Conservation (phyloP, 495 filamentous ascomycete genomes). For the Platismatia glauca region DNA sequence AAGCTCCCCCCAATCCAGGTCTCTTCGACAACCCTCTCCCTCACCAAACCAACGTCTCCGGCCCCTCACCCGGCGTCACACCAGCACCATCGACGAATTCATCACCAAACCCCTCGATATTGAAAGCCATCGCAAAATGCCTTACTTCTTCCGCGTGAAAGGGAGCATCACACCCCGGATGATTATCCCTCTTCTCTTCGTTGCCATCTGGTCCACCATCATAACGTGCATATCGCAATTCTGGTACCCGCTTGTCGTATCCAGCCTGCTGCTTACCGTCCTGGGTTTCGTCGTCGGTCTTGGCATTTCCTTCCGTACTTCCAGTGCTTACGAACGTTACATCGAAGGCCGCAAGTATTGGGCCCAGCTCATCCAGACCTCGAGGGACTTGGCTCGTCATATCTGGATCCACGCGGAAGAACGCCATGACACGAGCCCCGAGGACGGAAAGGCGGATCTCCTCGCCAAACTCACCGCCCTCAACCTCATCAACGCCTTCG, state of each 20-base stretch:
- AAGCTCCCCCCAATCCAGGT: background rate
- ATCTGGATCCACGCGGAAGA: slow-evolving; percentile 72
- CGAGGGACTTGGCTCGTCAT: slow-evolving; percentile 63
- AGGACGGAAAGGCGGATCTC: slow-evolving; percentile 54
- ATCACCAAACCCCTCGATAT: slow-evolving; percentile 51
- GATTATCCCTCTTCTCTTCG: slow-evolving; percentile 61
- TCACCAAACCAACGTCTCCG: slow-evolving; percentile 1
- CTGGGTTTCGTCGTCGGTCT: slow-evolving; percentile 86
- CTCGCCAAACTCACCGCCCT: slow-evolving; percentile 66
- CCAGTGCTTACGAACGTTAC: slow-evolving; percentile 76
- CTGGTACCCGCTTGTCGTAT: slow-evolving; percentile 49
- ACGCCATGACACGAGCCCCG: slow-evolving; percentile 43
- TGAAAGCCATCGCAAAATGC: slow-evolving; percentile 71
- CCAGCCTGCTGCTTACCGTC: slow-evolving; percentile 67
- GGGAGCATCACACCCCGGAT: slow-evolving; percentile 74
- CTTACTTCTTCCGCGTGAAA: slow-evolving; percentile 68
- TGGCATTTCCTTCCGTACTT: slow-evolving; percentile 72
- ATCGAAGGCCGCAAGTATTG: slow-evolving; percentile 69
- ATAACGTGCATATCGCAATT: slow-evolving; percentile 55
- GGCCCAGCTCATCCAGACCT: slow-evolving; percentile 61
- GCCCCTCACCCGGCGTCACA: slow-evolving; percentile 1
- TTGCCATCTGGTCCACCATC: slow-evolving; percentile 59
- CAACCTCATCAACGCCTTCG: slow-evolving; percentile 73
- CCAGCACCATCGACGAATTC: slow-evolving; percentile 17
- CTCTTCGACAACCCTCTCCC: background rate